Evolutionary conservation across 306 rosid genomes (phyloP).

Genomic region (Quercus aquifolioides): DNA sequence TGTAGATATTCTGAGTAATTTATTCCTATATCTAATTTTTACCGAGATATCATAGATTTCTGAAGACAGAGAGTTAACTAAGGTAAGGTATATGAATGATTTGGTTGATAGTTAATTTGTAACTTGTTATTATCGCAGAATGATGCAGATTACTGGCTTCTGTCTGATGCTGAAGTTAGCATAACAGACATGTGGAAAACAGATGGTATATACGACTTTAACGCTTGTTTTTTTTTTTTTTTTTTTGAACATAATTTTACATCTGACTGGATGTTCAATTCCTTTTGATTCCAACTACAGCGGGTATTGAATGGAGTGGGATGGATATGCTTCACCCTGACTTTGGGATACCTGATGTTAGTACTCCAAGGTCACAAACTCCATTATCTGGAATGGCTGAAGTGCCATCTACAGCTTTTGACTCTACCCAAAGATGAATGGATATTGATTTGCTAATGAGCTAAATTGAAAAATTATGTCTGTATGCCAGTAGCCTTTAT

Average conservation of each 20-base stretch:
- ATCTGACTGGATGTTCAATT: slow-evolving; percentile 14
- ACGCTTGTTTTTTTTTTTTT: neutral
- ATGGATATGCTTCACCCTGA: slow-evolving; percentile 70
- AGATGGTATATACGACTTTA: slow-evolving; percentile 80
- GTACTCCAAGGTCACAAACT: slow-evolving; percentile 40
- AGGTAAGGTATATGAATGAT: neutral
- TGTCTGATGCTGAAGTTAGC: slow-evolving; percentile 93
- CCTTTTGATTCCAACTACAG: slow-evolving; percentile 51
- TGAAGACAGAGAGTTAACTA: neutral
- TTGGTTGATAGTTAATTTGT: neutral
- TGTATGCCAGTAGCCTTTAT: slow-evolving; percentile 26
- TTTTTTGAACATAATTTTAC: neutral
- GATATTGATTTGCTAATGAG: slow-evolving; percentile 10
- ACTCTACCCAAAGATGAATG: slow-evolving; percentile 51
- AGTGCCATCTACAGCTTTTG: slow-evolving; percentile 41
- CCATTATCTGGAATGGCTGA: slow-evolving; percentile 47
- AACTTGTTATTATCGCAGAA: slow-evolving; percentile 52
- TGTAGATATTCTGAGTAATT: slow-evolving; percentile 14
- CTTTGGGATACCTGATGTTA: slow-evolving; percentile 48
- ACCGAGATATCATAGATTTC: neutral
- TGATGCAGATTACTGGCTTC: slow-evolving; percentile 97
- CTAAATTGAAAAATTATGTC: slow-evolving; percentile 25
- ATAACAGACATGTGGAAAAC: slow-evolving; percentile 98
- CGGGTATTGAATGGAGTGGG: slow-evolving; percentile 73
- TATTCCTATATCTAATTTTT: neutral